phyloP scores from a whole-genome alignment of 2,329 filamentous ascomycete genomes.

The Alternaria alternata region DNA sequence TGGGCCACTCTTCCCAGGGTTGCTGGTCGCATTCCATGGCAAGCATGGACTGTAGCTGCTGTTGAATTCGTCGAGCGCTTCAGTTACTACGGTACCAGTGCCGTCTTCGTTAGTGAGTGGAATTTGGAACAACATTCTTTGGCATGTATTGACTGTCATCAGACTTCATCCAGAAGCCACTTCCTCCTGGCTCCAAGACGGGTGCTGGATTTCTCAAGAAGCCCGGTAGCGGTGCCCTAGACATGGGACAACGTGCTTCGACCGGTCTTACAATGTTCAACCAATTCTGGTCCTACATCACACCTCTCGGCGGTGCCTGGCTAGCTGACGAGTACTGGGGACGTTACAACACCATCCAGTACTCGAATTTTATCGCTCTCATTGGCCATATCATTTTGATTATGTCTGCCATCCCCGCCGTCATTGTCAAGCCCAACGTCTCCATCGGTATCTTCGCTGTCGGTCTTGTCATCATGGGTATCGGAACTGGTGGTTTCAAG shows the following conservation, averaged over 20 bases:
- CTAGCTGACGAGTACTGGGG: constrained; percentile 68
- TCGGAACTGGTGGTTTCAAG: constrained; percentile 75
- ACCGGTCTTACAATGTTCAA: constrained; percentile 63
- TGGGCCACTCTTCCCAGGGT: constrained; percentile 48
- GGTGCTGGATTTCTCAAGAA: constrained; percentile 47
- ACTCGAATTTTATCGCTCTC: constrained; percentile 66
- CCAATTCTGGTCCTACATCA: constrained; percentile 65
- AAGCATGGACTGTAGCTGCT: constrained; percentile 46
- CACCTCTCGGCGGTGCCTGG: constrained; percentile 66
- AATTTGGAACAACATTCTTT: not conserved
- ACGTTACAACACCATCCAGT: constrained; percentile 66
- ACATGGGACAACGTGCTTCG: constrained; percentile 63
- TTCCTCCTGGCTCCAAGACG: constrained; percentile 43
- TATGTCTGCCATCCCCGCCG: constrained; percentile 62
- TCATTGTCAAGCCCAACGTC: constrained; percentile 59
- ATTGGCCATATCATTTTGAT: constrained; percentile 64
- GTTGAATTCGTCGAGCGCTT: constrained; percentile 50
- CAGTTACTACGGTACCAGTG: constrained; percentile 50
- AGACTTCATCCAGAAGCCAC: constrained; percentile 50
- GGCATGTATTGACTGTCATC: constrained; percentile 13
- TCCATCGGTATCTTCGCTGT: constrained; percentile 63
- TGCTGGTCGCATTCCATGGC: constrained; percentile 46
- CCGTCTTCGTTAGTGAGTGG: constrained; percentile 39
- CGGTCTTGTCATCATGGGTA: constrained; percentile 69
- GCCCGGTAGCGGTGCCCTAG: constrained; percentile 57